These are phyloP conservation scores for Blastomyces silverae DNA, from an alignment of 2,329 filamentous ascomycete species.

Conservation along the genomic window DNA sequence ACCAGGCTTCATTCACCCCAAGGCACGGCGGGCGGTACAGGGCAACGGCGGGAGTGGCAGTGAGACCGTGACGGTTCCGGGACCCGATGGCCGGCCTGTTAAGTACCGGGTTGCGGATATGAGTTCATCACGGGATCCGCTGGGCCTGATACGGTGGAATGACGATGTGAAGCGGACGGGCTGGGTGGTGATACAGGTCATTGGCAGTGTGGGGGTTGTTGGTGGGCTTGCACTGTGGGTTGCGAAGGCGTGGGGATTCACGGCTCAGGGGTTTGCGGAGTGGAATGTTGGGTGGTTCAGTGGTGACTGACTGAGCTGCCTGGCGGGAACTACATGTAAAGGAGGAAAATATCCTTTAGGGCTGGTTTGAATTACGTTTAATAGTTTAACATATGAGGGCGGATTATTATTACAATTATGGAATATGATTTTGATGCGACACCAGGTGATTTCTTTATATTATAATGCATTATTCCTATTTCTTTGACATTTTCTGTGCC, in stretches of 20 bases:
- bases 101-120: constrained; percentile 34
- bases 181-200: constrained; percentile 62
- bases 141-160: constrained; percentile 66
- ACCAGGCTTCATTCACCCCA: constrained; percentile 27
- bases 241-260: constrained; percentile 38
- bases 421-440: not conserved
- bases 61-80: constrained; percentile 24
- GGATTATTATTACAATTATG: not conserved
- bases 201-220: constrained; percentile 66
- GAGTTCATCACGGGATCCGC: constrained; percentile 60
- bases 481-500: not conserved
- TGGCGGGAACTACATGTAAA: not conserved
- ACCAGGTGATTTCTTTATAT: not conserved
- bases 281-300: constrained; percentile 22
- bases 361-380: not conserved
- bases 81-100: constrained; percentile 26
- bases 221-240: constrained; percentile 65
- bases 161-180: constrained; percentile 59
- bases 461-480: not conserved
- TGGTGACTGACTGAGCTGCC: not conserved
- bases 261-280: constrained; percentile 29
- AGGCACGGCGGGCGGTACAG: constrained; percentile 18
- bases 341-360: not conserved
- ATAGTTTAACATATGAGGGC: not conserved
- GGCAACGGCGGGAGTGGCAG: constrained; percentile 19